Evolutionary conservation across 2,329 filamentous ascomycete species (phyloP).

Genomic region (Cercospora janseana): DNA sequence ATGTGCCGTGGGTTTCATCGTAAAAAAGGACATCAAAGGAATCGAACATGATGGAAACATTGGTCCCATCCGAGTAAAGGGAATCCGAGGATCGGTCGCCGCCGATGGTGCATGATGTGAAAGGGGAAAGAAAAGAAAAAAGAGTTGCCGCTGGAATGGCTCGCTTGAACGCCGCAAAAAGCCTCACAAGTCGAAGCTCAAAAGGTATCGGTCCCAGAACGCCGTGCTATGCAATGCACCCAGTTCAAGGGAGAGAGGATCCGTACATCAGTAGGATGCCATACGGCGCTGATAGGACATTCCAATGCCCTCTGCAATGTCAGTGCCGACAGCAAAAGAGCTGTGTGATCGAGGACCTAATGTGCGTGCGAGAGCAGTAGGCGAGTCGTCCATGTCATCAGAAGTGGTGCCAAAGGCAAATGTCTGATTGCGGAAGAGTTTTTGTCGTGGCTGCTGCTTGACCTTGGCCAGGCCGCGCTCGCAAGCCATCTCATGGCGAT

Average conservation of each 20-base stretch:
- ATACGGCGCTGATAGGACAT: slow-evolving; percentile 37
- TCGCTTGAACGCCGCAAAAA: slow-evolving; percentile 32
- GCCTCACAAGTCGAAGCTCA: slow-evolving; percentile 14
- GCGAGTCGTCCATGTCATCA: slow-evolving; percentile 61
- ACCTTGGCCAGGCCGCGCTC: slow-evolving; percentile 93
- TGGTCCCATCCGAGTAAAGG: slow-evolving; percentile 5
- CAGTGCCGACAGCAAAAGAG: slow-evolving; percentile 34
- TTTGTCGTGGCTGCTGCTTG: slow-evolving; percentile 76
- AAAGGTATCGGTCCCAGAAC: slow-evolving; percentile 17
- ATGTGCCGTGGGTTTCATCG: slow-evolving; percentile 20
- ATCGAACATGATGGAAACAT: slow-evolving; percentile 22
- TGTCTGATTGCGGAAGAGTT: slow-evolving; percentile 82
- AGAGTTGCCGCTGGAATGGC: slow-evolving; percentile 18
- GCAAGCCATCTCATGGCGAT: slow-evolving; percentile 87
- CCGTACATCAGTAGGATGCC: slow-evolving; percentile 36
- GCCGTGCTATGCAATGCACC: slow-evolving; percentile 23
- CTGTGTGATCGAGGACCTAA: slow-evolving; percentile 33
- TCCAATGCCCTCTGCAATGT: slow-evolving; percentile 35
- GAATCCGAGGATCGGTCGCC: slow-evolving; percentile 21
- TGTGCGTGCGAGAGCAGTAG: slow-evolving; percentile 48
- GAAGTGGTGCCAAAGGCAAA: slow-evolving; percentile 84
- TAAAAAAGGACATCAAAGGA: slow-evolving; percentile 27
- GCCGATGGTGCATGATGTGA: slow-evolving; percentile 27
- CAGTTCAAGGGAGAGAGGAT: slow-evolving; percentile 15
- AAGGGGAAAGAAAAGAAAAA: too few species aligned